phyloP scores from a whole-genome alignment of 768 basidiomycete genomes.

The Daedalea quercina region DNA sequence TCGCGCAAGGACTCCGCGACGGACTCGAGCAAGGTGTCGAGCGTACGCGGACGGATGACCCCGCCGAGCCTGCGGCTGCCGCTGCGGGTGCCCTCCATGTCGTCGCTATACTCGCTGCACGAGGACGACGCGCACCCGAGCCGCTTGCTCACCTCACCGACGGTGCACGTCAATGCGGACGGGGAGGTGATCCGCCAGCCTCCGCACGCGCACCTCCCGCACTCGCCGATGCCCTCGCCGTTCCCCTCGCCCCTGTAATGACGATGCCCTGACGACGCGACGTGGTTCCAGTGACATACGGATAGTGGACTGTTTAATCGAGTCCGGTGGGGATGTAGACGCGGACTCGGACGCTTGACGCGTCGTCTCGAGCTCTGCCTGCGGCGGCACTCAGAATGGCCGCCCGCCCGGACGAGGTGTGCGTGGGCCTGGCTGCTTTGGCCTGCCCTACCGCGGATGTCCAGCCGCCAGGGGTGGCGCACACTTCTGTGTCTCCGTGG shows the following conservation, averaged over 20 bases:
- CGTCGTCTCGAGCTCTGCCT: neutral
- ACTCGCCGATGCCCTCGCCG: constrained; percentile 17
- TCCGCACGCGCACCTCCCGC: constrained; percentile 19
- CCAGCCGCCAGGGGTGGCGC: neutral
- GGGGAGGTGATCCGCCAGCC: constrained; percentile 14
- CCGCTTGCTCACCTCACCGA: neutral
- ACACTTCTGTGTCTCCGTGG: no score
- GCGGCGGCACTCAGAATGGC: neutral
- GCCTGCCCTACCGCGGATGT: neutral
- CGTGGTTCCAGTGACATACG: neutral
- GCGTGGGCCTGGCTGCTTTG: neutral
- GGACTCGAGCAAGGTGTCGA: neutral
- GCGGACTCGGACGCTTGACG: neutral
- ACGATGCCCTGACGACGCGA: neutral
- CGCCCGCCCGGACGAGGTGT: neutral
- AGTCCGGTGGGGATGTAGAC: neutral
- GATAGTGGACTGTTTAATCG: neutral
- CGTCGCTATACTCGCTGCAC: neutral
- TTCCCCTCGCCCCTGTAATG: neutral
- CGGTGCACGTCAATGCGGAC: neutral
- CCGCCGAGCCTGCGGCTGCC: neutral
- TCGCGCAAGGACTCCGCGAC: neutral
- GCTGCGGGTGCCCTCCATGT: neutral
- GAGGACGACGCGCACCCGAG: neutral
- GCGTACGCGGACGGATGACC: neutral